Evolutionary conservation across 192 early-diverging fungal genomes (phyloP).

Genomic region (Coemansia sp.): DNA sequence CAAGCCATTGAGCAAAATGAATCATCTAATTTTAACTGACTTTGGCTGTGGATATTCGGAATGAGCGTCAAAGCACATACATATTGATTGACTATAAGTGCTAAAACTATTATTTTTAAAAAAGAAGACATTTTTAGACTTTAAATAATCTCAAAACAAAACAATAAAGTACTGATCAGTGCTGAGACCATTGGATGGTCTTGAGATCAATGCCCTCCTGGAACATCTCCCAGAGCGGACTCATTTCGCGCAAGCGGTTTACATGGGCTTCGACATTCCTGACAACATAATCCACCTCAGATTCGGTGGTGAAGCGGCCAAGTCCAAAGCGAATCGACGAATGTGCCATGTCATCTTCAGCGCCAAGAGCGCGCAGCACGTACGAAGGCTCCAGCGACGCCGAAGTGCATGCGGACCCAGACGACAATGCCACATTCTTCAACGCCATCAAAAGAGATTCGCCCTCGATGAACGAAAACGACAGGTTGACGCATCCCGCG

Average conservation of each 20-base stretch:
- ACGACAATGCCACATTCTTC: constrained; percentile 94
- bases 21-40: not conserved
- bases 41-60: not conserved
- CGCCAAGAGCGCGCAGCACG: constrained; percentile 94
- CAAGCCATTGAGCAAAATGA: constrained; percentile 9
- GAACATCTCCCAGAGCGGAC: constrained; percentile 97
- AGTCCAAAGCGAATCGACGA: constrained; percentile 94
- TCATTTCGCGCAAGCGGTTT: constrained; percentile 88
- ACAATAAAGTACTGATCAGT: constrained; percentile 44
- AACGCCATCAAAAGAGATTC: constrained; percentile 97
- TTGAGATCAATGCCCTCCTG: constrained; percentile 92
- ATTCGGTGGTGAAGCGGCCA: constrained; percentile 93
- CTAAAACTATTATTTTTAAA: not conserved
- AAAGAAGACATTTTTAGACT: not conserved
- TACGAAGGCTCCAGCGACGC: constrained; percentile 95
- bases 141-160: constrained; percentile 2
- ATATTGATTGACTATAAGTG: not conserved
- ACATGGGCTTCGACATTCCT: constrained; percentile 79
- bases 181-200: constrained; percentile 88
- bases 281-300: constrained; percentile 90
- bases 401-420: constrained; percentile 93
- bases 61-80: not conserved
- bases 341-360: constrained; percentile 96
- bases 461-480: constrained; percentile 96
- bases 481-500: constrained; percentile 93